Percentiles rank a stretch among this genome's conserved stretches.
These are phyloP conservation scores for Umbelopsis sp. DNA, from an alignment of 192 early-diverging fungal species.

Conservation along the genomic window DNA sequence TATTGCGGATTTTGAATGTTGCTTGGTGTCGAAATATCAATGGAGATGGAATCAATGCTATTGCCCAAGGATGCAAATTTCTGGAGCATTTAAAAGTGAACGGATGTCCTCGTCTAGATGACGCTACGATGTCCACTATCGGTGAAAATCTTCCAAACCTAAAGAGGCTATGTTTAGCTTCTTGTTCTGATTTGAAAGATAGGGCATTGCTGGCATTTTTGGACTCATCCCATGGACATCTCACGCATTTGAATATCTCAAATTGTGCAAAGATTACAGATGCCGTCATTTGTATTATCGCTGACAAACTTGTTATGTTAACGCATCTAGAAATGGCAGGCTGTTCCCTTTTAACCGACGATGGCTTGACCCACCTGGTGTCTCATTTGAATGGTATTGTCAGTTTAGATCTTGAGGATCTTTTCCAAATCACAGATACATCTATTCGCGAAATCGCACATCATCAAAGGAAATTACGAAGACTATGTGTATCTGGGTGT, in stretches of 20 bases:
- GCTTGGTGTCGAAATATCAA: conserved; percentile 57
- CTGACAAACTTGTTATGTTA: conserved; percentile 32
- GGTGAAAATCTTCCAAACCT: conserved; percentile 45
- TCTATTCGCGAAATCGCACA: conserved; percentile 36
- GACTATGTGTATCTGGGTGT: conserved; percentile 44
- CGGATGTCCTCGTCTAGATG: conserved; percentile 48
- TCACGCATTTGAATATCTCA: conserved; percentile 49
- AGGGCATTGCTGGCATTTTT: conserved; percentile 41
- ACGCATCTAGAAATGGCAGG: conserved; percentile 54
- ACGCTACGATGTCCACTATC: conserved; percentile 40
- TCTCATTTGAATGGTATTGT: conserved; percentile 25
- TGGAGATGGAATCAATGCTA: conserved; percentile 35
- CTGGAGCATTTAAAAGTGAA: conserved; percentile 46
- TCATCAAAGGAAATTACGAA: conserved; percentile 30
- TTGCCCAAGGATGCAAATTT: conserved; percentile 40
- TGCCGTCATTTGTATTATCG: conserved; percentile 36
- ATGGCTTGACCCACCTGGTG: conserved; percentile 39
- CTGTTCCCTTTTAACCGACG: conserved; percentile 44
- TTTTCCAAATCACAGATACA: conserved; percentile 32
- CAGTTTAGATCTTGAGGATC: conserved; percentile 44
- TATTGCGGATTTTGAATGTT: conserved; percentile 46
- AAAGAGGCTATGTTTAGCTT: conserved; percentile 45
- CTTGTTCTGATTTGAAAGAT: conserved; percentile 47
- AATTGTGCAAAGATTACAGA: conserved; percentile 45
- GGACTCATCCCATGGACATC: not conserved